Percentiles rank a stretch among this genome's conserved stretches.
phyloP scores from a whole-genome alignment of 2,329 filamentous ascomycete genomes.

The Metarhizium anisopliae region DNA sequence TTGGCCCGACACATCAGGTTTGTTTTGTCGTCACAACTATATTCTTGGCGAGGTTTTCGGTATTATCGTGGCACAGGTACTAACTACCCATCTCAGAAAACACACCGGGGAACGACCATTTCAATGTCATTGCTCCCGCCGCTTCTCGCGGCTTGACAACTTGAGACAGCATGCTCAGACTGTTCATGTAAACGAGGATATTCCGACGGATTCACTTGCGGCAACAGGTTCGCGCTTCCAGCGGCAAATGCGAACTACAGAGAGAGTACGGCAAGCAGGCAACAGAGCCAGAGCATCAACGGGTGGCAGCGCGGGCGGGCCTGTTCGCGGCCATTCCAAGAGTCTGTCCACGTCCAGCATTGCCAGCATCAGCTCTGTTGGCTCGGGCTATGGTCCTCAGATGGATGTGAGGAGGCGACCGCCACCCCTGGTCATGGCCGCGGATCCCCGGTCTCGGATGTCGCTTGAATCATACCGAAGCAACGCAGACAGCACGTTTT shows the following conservation, averaged over 20 bases:
- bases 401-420: slow-evolving; percentile 65
- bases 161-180: slow-evolving; percentile 94
- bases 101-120: slow-evolving; percentile 96
- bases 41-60: not conserved
- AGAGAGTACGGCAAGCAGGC: slow-evolving; percentile 67
- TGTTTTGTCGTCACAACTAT: not conserved
- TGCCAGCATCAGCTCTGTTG: slow-evolving; percentile 57
- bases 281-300: slow-evolving; percentile 70
- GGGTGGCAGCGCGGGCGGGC: slow-evolving; percentile 60
- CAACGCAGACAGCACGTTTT: slow-evolving; percentile 53
- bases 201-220: slow-evolving; percentile 85
- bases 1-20: slow-evolving; percentile 88
- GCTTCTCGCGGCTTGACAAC: slow-evolving; percentile 92
- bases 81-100: slow-evolving; percentile 50
- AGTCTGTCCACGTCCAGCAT: slow-evolving; percentile 82
- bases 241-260: slow-evolving; percentile 72
- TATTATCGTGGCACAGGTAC: not conserved
- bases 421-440: slow-evolving; percentile 73
- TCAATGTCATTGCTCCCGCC: slow-evolving; percentile 86
- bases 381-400: slow-evolving; percentile 57
- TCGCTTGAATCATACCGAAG: slow-evolving; percentile 61
- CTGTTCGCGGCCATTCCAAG: slow-evolving; percentile 75
- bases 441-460: slow-evolving; percentile 57
- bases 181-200: slow-evolving; percentile 95
- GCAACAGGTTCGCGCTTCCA: slow-evolving; percentile 89